Evolutionary conservation across 352 stramenopile species (phyloP).

Genomic region (Aphanomyces astaci): DNA sequence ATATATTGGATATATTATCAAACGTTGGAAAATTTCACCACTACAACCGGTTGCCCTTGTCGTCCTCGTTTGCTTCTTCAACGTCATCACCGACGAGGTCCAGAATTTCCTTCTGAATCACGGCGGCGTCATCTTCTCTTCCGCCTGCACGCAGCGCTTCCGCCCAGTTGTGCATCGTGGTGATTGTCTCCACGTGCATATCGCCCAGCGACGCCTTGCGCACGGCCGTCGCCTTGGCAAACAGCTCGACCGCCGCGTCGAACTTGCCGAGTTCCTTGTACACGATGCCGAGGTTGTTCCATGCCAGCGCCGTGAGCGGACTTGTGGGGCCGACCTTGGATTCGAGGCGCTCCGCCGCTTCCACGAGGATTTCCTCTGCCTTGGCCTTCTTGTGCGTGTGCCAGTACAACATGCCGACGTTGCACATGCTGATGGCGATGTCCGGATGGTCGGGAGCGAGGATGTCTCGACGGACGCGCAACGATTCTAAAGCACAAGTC

Average conservation of each 20-base stretch:
- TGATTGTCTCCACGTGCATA: conserved; percentile 74
- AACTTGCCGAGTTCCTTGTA: conserved; percentile 69
- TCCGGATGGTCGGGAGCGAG: conserved; percentile 68
- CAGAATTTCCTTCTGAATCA: conserved; percentile 74
- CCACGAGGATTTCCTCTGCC: conserved; percentile 35
- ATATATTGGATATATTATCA: too few relatives aligned
- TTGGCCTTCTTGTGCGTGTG: conserved; percentile 60
- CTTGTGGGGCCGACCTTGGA: conserved; percentile 47
- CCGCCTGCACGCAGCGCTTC: conserved; percentile 68
- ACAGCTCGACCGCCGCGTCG: conserved; percentile 56
- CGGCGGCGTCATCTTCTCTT: conserved; percentile 66
- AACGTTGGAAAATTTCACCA: neutral
- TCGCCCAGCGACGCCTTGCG: conserved; percentile 51
- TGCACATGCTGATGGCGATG: conserved; percentile 74
- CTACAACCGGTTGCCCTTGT: neutral
- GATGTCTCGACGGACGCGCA: conserved; percentile 62
- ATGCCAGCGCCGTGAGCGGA: conserved; percentile 60
- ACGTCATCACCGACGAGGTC: conserved; percentile 62
- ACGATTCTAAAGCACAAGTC: conserved; percentile 35
- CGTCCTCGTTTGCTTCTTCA: neutral
- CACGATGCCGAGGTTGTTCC: conserved; percentile 78
- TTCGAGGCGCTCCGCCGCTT: conserved; percentile 54
- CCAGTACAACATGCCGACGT: conserved; percentile 72
- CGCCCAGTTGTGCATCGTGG: conserved; percentile 71
- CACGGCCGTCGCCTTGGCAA: conserved; percentile 54